Evolutionary conservation across 164 flowering plant genomes (phyloP).

Genomic region (Vitis cinerea): DNA sequence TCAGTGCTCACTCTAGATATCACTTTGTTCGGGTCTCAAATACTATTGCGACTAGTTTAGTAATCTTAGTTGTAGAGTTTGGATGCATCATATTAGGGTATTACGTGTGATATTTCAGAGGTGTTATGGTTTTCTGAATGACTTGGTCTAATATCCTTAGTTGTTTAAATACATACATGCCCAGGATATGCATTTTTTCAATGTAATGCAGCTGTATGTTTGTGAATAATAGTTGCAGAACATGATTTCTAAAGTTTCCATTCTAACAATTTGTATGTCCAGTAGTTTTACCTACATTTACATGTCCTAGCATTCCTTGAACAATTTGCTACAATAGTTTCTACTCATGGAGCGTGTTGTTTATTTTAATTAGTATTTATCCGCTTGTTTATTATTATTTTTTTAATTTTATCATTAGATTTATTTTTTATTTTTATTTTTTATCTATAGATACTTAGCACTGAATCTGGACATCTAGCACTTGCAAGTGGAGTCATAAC

Average conservation of each 20-base stretch:
- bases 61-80: too few species aligned
- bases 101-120: too few species aligned
- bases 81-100: too few species aligned
- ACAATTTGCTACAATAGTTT: background rate
- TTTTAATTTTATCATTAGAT: background rate
- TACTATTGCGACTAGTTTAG: too few species aligned
- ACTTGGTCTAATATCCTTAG: too few species aligned
- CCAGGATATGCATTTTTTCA: background rate
- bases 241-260: background rate
- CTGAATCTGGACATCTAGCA: conserved; percentile 48
- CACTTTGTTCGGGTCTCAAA: too few species aligned
- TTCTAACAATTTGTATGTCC: background rate
- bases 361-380: background rate
- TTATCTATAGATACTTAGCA: conserved; percentile 62
- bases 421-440: conserved; percentile 8
- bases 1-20: too few species aligned
- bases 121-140: too few species aligned
- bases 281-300: too few species aligned
- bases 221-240: background rate
- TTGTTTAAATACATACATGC: too few species aligned
- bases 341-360: background rate
- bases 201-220: background rate
- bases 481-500: conserved; percentile 74
- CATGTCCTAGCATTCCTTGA: too few species aligned
- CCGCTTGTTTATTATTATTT: background rate